phyloP scores from a whole-genome alignment of 257 asterid species.

The Solanum pimpinellifolium region DNA sequence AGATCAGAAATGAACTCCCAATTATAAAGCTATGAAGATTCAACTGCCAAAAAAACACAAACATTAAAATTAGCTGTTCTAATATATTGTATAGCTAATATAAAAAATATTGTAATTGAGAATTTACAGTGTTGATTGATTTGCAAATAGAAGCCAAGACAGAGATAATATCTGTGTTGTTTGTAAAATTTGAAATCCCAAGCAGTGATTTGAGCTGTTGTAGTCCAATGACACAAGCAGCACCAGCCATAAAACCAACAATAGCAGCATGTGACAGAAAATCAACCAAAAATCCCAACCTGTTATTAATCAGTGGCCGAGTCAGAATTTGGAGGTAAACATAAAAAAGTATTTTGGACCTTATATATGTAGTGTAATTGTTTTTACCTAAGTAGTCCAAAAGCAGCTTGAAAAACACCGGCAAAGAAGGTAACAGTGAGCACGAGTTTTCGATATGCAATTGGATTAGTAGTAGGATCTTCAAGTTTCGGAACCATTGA shows the following conservation, averaged over 20 bases:
- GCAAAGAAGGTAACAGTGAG: slow-evolving; percentile 62
- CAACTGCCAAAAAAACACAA: slow-evolving; percentile 17
- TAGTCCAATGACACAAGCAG: slow-evolving; percentile 35
- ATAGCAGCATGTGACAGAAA: slow-evolving; percentile 37
- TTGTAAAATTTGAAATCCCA: slow-evolving; percentile 22
- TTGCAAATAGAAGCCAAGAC: slow-evolving; percentile 18
- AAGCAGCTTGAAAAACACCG: slow-evolving; percentile 47
- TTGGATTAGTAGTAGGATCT: slow-evolving; percentile 28
- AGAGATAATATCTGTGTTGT: slow-evolving; percentile 25
- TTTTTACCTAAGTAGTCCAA: slow-evolving; percentile 53
- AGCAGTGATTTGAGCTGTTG: slow-evolving; percentile 36
- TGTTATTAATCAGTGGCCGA: neutral
- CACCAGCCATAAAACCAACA: slow-evolving; percentile 46
- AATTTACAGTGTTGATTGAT: slow-evolving; percentile 6
- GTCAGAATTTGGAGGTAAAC: neutral
- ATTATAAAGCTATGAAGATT: slow-evolving; percentile 17
- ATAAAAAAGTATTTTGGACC: too few species aligned
- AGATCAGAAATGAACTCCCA: slow-evolving; percentile 28
- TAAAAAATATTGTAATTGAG: neutral
- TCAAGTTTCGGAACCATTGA: slow-evolving; percentile 20
- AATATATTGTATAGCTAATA: neutral
- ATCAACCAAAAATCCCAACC: slow-evolving; percentile 38
- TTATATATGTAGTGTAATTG: neutral
- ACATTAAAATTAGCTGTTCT: neutral
- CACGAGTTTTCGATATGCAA: slow-evolving; percentile 44